Percentiles rank a stretch among this genome's conserved stretches.
phyloP scores from a whole-genome alignment of 495 filamentous ascomycete genomes.

The Xylaria curta region DNA sequence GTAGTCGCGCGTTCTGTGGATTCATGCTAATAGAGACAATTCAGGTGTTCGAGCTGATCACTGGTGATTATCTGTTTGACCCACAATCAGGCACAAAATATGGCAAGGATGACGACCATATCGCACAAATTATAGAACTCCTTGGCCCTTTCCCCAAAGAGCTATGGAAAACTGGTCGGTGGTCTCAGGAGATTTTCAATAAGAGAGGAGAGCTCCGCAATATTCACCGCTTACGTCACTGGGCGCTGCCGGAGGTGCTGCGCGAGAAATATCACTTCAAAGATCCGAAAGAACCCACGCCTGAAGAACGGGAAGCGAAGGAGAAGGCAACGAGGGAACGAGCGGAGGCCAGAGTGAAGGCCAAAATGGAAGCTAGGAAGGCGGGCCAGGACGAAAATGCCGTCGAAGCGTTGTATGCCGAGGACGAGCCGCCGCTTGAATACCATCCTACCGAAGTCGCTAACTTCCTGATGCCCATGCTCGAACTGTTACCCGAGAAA shows the following conservation, averaged over 20 bases:
- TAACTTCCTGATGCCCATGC: conserved; percentile 90
- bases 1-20: conserved; percentile 1
- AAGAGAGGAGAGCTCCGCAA: conserved; percentile 96
- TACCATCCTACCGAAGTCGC: conserved; percentile 60
- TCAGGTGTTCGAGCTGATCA: conserved; percentile 96
- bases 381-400: conserved; percentile 41
- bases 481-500: conserved; percentile 84
- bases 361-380: conserved; percentile 44
- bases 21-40: conserved; percentile 24
- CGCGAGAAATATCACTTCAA: conserved; percentile 96
- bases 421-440: conserved; percentile 36
- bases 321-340: conserved; percentile 37
- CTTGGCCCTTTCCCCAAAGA: conserved; percentile 92
- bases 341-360: conserved; percentile 64
- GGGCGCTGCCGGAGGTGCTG: conserved; percentile 92
- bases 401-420: conserved; percentile 37
- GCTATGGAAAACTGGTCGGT: conserved; percentile 89
- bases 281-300: conserved; percentile 53
- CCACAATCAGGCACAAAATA: conserved; percentile 99
- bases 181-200: conserved; percentile 99
- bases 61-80: conserved; percentile 98
- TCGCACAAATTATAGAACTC: conserved; percentile 98
- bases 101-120: conserved; percentile 99
- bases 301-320: conserved; percentile 37
- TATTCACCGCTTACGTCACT: conserved; percentile 95